Evolutionary conservation across 177 flowering plant species (phyloP), one percentile per base, ranked within the genome.

Genomic region (Vitis hybrid): DNA sequence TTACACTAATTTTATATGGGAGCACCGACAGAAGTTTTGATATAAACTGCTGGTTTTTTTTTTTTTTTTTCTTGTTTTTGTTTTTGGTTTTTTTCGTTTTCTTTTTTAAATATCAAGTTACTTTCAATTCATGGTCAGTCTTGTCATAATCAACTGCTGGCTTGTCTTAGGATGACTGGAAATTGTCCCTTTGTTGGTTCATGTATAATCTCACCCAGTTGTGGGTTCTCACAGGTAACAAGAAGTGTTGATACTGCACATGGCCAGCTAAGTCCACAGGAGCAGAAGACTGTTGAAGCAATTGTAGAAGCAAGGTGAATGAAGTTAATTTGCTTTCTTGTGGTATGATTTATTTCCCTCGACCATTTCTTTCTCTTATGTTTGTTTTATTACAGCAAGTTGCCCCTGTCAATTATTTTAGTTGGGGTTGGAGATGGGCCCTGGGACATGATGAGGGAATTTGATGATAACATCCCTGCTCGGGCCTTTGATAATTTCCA

Each of bases 371-470:
- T 24, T 73, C 46, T 67, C 64, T 50, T 56, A 66, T 57, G 2
- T 32, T 51, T 72, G 50, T 60, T 60, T 60, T 67, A 4, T 69
- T 80, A 48, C 81, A 92, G 97, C 81, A 84, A 90, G 60, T 80
- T 86, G 64, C 96, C 98, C 3, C 70, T 95, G 56, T 93, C 99
- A 69, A 93, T 94, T 62, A 77, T 94, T 51, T 68, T 93, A 67
- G 96, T 94, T 63, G 98, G 98, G 32, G 97, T 94, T 54, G 98
- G 98, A 60, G 98, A 94, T 79, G 98, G 97, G 6, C 98, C 98
- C 0, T 92, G 98, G 98, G 98, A 92, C 73, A 91, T 80, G 90
- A 94, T 94, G 98, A 81, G 59, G 72, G 90, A 88, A 74, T 92
- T 94, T 62, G 97, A 92, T 80, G 98, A 94, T 72, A 92, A 94